Evolutionary conservation across 1,139 yeast species (phyloP).

Genomic region (Meyerozyma guilliermondii): DNA sequence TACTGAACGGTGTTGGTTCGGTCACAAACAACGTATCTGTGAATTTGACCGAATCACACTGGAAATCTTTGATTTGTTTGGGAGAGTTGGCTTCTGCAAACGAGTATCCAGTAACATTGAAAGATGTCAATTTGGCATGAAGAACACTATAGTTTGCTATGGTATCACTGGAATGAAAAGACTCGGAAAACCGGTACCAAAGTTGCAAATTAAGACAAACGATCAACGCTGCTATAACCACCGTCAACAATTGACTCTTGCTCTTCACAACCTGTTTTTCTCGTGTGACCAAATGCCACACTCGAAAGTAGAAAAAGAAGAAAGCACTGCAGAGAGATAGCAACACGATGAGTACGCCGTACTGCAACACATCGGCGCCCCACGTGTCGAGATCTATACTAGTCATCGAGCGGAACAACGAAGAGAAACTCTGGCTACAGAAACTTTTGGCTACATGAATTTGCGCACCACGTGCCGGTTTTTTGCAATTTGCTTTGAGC

Average conservation of each 20-base stretch:
- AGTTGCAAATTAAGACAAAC: background rate
- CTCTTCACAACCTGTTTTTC: background rate
- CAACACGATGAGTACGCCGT: background rate
- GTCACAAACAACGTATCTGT: background rate
- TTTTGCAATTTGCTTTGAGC: too few relatives aligned
- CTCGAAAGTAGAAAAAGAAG: background rate
- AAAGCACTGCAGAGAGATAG: background rate
- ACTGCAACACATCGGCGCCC: background rate
- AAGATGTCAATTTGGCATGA: background rate
- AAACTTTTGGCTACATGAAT: too few relatives aligned
- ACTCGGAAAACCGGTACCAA: background rate
- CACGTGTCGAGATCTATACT: background rate
- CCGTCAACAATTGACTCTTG: background rate
- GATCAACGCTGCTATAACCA: background rate
- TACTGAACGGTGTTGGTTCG: background rate
- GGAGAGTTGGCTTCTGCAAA: background rate
- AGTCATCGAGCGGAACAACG: background rate
- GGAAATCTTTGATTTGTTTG: background rate
- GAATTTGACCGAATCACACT: background rate
- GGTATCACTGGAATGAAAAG: background rate
- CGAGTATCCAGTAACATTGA: constrained; percentile 1
- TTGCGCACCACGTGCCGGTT: too few relatives aligned
- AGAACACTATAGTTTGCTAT: background rate
- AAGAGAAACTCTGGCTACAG: too few relatives aligned
- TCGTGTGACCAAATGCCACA: background rate